Evolutionary conservation across 768 basidiomycete species (phyloP), one percentile per base, ranked within the genome.

Genomic region (Myochromella boudieri): DNA sequence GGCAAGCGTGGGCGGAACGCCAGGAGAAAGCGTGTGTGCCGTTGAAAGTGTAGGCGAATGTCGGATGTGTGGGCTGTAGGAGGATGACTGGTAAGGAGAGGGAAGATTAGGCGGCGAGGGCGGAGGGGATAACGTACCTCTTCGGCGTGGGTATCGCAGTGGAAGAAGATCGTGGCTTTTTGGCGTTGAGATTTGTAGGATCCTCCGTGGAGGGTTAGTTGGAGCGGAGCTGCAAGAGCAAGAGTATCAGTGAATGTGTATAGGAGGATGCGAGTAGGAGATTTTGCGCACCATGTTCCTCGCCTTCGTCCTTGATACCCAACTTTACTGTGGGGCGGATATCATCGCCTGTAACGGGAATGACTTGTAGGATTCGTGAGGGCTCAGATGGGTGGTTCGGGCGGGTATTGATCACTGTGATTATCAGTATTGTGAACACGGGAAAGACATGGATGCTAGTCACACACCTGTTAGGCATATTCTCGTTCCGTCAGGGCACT

Each of bases 331-430:
- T 65, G 12, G 59, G 62, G 14, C 44, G 45, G 1, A 61, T 37
- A 22, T 49, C 52, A 12, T 29, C 48, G 1, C 53, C 48, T 3
- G 60, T 64, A 8, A 68, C 56, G 8, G 68, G 66, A 12, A 70
- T 55, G 27, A 70, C 64, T 57, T 68, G 67, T 6, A 69, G 51
- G 18, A 68, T 63, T 15, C 67, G 56, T 6, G 49, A 17, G 15
- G 68, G 67, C 34, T 67, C 69, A 7, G 64, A 66, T 25, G 61
- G 65, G 48, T 66, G 64, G 7, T 60, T 55, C 26, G 65, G 67
- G 4, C 64, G 57, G 10, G 58, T 63, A 36, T 68, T 68, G 8
- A 61, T 34, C 12, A 64, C 55, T 60, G 15, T 34, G 4, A 17
- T 17, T 10, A 32, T n/a, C 12, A 21, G 26, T n/a, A n/a, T n/a